A percentile compares a stretch with the other conserved stretches of the same genome.
Conservation (phyloP, 805 yeast genomes). For the Candida krabiensis region DNA sequence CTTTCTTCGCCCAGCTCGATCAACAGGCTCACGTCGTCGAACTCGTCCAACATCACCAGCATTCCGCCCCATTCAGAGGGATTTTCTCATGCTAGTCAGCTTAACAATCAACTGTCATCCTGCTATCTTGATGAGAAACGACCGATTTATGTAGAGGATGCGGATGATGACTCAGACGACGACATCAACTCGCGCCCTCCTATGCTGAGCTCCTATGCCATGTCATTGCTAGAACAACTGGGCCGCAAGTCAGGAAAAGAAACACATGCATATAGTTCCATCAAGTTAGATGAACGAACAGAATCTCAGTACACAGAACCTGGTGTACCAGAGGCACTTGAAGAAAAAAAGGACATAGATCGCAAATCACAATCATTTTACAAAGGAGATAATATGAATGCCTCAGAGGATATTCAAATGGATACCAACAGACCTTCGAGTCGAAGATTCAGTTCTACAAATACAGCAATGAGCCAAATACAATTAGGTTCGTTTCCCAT, state of each 20-base stretch:
- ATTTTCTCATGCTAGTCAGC: conserved; percentile 1
- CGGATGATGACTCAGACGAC: conserved; percentile 32
- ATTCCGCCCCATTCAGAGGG: conserved; percentile 18
- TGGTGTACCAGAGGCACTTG: not conserved
- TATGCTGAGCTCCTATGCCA: conserved; percentile 51
- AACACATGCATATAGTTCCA: conserved; percentile 2
- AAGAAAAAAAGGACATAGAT: no score
- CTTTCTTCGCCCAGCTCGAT: conserved; percentile 21
- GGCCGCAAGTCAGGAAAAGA: conserved; percentile 13
- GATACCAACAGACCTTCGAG: conserved; percentile 19
- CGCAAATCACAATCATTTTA: no score
- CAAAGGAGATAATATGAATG: not conserved
- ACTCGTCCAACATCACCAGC: conserved; percentile 19
- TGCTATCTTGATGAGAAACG: conserved; percentile 5
- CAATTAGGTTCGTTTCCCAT: conserved; percentile 4
- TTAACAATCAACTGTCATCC: conserved; percentile 5
- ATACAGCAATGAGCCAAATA: conserved; percentile 6
- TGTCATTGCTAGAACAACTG: conserved; percentile 45
- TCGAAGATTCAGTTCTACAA: conserved; percentile 17
- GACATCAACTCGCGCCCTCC: conserved; percentile 52
- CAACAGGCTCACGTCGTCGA: conserved; percentile 15
- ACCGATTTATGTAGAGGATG: conserved; percentile 11
- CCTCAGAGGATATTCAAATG: not conserved
- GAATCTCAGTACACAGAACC: not conserved
- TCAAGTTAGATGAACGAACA: conserved; percentile 5